A percentile compares a stretch with the other conserved stretches of the same genome.
phyloP scores from a whole-genome alignment of 148 eudicot genomes.

The Rhododendron ferrugineum region DNA sequence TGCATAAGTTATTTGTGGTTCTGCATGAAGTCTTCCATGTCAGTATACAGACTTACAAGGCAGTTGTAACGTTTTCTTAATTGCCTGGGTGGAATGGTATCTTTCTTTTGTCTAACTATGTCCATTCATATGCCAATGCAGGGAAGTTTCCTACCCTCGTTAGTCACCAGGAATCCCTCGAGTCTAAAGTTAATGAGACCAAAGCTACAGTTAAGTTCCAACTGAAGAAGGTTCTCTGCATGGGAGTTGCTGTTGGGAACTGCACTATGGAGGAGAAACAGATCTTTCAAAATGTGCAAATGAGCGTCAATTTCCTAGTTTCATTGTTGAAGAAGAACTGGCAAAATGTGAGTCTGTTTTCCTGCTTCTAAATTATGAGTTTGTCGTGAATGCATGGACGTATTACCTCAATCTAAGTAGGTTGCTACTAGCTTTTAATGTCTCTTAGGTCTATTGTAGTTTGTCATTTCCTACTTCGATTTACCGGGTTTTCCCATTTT shows the following conservation, averaged over 20 bases:
- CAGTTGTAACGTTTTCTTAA: not conserved
- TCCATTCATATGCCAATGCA: slow-evolving; percentile 16
- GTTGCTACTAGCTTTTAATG: not conserved
- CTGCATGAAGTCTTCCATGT: not conserved
- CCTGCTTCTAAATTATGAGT: not conserved
- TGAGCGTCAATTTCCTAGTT: slow-evolving; percentile 75
- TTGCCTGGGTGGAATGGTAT: not conserved
- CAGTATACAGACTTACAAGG: not conserved
- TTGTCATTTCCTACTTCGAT: not conserved
- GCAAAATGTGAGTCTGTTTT: slow-evolving; percentile 51
- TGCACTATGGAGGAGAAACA: slow-evolving; percentile 69
- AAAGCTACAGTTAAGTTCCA: slow-evolving; percentile 74
- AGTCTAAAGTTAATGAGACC: slow-evolving; percentile 55
- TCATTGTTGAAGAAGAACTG: slow-evolving; percentile 72
- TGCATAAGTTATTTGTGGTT: not conserved
- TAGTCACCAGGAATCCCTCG: slow-evolving; percentile 61
- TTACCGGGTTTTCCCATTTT: too few species aligned
- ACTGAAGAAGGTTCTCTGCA: slow-evolving; percentile 70
- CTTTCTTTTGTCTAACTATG: slow-evolving; percentile 7
- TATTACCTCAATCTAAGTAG: not conserved
- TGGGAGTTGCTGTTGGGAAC: slow-evolving; percentile 80
- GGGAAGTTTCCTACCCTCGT: slow-evolving; percentile 75
- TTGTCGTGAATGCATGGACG: not conserved
- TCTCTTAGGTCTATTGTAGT: not conserved
- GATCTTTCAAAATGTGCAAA: slow-evolving; percentile 66